Evolutionary conservation across 2,329 filamentous ascomycete genomes (phyloP), one percentile per base, ranked within the genome.

Genomic region (Colletotrichum godetiae): DNA sequence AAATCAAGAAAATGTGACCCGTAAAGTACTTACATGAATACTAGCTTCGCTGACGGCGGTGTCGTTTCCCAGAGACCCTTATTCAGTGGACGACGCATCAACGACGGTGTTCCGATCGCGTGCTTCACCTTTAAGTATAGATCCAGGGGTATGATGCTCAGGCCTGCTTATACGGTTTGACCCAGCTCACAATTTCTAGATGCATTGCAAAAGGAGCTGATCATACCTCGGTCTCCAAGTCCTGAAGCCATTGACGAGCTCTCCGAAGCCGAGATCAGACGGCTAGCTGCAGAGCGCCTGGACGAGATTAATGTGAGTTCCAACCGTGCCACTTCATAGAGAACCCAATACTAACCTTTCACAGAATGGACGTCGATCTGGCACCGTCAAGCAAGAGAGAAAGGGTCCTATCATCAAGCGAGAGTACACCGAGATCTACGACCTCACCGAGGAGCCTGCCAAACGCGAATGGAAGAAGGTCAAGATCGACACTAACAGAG

Each of bases 81-180:
- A 12, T 6, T 19, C 33, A 46, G 5, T 24, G 64, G 49, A 10
- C 46, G 13, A 15, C 66, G 11, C 63, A 24, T 27, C 22, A 55
- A 71, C 13, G 73, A 42, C 58, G 13, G 67, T 63, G 11, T 55
- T 8, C 63, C 74, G 4, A 49, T 74, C 19, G 72, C 67, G 24
- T 46, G 60, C 27, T 78, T 77, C 61, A 74, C 31, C 42, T 79
- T 80, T 71, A 77, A 77, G 31, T 80, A 80, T 52, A 73, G 78
- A 13, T 78, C 75, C 24, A 64, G 68, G 35, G 72, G 78, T 78
- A 70, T 22, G 75, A 49, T 49, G 6, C 1, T 19, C 42, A 22
- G 7, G 31, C 15, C 13, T 2, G 37, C 11, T 6, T 11, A 52
- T 6, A 29, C 27, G 4, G 1, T 1, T 12, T 5, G 2, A 13